Conservation (phyloP, 176 grass and related monocot species). For the Dendrocalamus sinicus region DNA sequence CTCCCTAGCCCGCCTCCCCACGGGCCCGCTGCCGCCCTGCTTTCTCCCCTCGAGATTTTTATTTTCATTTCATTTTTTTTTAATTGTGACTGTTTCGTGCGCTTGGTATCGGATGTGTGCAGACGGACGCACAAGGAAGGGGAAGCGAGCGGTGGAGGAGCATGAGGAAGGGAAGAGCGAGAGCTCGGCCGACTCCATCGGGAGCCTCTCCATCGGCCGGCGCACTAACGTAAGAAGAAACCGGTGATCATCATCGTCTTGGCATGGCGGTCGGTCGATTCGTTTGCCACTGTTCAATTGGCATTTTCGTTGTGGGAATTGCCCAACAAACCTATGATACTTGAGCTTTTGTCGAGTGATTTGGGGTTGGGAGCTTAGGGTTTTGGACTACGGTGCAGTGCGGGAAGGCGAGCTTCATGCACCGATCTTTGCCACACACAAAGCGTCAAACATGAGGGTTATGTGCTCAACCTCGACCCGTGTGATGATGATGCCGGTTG, state of each 20-base stretch:
- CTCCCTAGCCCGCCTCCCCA: slow-evolving; percentile 24
- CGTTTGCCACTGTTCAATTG: background rate
- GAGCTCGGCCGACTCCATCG: slow-evolving; percentile 85
- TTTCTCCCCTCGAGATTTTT: background rate
- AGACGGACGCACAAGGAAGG: slow-evolving; percentile 44
- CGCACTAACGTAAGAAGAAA: slow-evolving; percentile 76
- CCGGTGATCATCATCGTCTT: slow-evolving; percentile 86
- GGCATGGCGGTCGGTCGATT: slow-evolving; percentile 77
- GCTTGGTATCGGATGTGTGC: background rate
- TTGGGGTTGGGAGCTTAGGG: background rate
- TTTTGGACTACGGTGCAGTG: slow-evolving; percentile 47
- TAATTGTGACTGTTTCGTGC: background rate
- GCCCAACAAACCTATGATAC: background rate
- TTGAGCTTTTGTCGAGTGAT: background rate
- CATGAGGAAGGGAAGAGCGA: slow-evolving; percentile 48
- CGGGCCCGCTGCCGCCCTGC: no score
- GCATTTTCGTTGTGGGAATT: background rate
- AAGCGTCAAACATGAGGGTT: slow-evolving; percentile 68
- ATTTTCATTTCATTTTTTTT: background rate
- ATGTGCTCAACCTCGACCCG: slow-evolving; percentile 94
- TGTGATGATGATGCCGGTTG: slow-evolving; percentile 79
- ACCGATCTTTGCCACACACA: slow-evolving; percentile 70
- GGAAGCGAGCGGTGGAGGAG: slow-evolving; percentile 29
- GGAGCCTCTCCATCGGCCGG: slow-evolving; percentile 62
- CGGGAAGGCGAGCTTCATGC: slow-evolving; percentile 92